Percentiles rank a stretch among this genome's conserved stretches.
phyloP scores from a whole-genome alignment of 345 rosid species.

The Brassica rapa region DNA sequence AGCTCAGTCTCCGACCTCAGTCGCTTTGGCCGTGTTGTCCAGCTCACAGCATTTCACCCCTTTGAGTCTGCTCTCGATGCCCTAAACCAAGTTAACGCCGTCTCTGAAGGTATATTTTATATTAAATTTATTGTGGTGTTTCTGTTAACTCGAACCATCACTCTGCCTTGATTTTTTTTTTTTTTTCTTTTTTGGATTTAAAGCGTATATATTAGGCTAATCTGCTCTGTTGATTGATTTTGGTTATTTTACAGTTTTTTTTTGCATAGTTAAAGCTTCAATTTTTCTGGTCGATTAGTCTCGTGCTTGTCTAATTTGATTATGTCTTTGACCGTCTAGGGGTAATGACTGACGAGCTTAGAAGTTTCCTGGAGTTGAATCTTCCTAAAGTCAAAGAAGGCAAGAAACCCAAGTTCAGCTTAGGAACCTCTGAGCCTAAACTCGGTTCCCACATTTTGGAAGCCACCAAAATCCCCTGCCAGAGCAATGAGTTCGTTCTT shows the following conservation, averaged over 20 bases:
- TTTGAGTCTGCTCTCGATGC: conserved; percentile 79
- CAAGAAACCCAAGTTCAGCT: conserved; percentile 83
- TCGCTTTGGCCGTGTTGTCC: conserved; percentile 80
- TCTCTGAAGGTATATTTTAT: conserved; percentile 65
- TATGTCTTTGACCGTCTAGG: conserved; percentile 29
- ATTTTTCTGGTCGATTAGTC: background rate
- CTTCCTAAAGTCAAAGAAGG: conserved; percentile 91
- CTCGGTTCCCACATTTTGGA: conserved; percentile 84
- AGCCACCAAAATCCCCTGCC: conserved; percentile 83
- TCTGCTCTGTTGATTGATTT: background rate
- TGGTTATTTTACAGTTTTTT: background rate
- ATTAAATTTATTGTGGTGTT: background rate
- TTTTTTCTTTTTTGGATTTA: too few species aligned
- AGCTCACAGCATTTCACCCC: conserved; percentile 76
- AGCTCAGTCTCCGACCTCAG: conserved; percentile 69
- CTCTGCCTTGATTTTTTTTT: background rate
- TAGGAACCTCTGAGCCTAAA: conserved; percentile 92
- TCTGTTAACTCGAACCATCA: background rate
- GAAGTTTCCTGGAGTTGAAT: conserved; percentile 85
- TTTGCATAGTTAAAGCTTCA: background rate
- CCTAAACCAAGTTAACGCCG: conserved; percentile 80
- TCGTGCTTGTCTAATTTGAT: background rate
- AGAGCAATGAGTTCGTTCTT: conserved; percentile 82
- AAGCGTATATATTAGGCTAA: background rate
- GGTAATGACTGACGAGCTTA: conserved; percentile 86